Evolutionary conservation across 2,329 filamentous ascomycete genomes (phyloP), one percentile per base, ranked within the genome.

Genomic region (Rhynchosporium agropyri): DNA sequence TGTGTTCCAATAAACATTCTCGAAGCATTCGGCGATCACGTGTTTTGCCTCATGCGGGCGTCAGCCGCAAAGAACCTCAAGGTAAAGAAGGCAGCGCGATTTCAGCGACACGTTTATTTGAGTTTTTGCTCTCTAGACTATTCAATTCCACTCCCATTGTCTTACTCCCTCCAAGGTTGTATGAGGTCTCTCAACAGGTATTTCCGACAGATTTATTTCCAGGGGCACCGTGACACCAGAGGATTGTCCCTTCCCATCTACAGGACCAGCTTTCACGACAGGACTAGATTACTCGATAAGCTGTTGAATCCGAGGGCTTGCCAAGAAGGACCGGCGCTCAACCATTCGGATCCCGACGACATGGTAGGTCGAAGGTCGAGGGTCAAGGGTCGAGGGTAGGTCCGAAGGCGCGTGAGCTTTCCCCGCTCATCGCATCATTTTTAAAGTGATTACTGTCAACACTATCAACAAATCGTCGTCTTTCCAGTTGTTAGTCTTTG

Each of bases 1-100:
- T 62, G 65, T 66, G 65, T 62, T 66, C 50, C 59, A 33, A 59
- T 54, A 58, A 43, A 46, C 46, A 55, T 57, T 63, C 53, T 58
- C 56, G 62, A 58, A 58, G 59, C 63, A 63, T 58, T 46, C 40
- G 13, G 20, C 43, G 9, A 31, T 45, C 48, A 54, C 43, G 59
- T 48, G 59, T 42, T 12, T 58, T 29, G 43, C 56, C 56, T 49
- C 56, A 49, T 28, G 45, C 29, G 33, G 43, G 40, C 43, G 45
- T 58, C 56, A 36, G 33, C 33, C 2, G 33, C 9, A 36, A 10
- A 36, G 33, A 36, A 36, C 9, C 20, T 20, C 20, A 20, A 20
- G 20, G 20, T 20, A 20, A 20, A 20, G 20, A 20, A 20, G 20
- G 20, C 20, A 20, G 20, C 20, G 20, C 20, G 20, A 20, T 20